Evolutionary conservation across 2,329 filamentous ascomycete species (phyloP), one percentile per base, ranked within the genome.

Genomic region (Stachybotrys echinatus): DNA sequence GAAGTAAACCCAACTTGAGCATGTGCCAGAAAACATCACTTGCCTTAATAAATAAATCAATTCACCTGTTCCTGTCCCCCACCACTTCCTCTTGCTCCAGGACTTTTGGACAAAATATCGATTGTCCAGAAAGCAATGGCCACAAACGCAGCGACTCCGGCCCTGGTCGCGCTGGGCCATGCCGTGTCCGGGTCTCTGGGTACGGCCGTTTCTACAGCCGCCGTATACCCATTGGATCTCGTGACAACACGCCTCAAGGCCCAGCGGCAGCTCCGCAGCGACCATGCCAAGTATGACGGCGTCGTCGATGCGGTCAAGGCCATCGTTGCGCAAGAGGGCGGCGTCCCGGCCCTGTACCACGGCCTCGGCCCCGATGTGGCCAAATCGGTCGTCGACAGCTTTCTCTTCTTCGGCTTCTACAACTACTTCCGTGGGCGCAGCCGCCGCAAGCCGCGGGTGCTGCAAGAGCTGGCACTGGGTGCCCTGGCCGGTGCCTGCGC

Each of bases 321-420:
- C 63, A 94, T 95, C 55, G 87, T 86, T 60, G 70, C 74, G 31
- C 74, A 79, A 27, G 87, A 91, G 65, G 89, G 88, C n/a, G 83
- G 87, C 4, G 56, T 85, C 18, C 63, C 65, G 47, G 88, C 85
- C 1, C 84, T 95, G 56, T 96, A 88, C 62, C 77, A 74, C 21
- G 86, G 86, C 22, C 65, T 87, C 2, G 69, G 75, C 6, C 76
- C 80, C 34, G 85, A 88, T 61, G 81, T 85, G 12, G 75, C 73
- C 59, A 89, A 88, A 65, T 84, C 81, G 21, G 75, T 85, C 20
- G 76, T 82, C 23, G 89, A 94, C 70, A 88, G 86, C 50, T 92
- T 94, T 63, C 75, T 95, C 47, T 95, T 95, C 74, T 95, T 95
- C 70, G 77, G 92, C 18, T 85, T 88, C 51, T 95, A 95, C 69